A percentile compares a stretch with the other conserved stretches of the same genome.
These are phyloP conservation scores for Eleusine coracana DNA, from an alignment of 176 grass and related monocot species.

Conservation along the genomic window DNA sequence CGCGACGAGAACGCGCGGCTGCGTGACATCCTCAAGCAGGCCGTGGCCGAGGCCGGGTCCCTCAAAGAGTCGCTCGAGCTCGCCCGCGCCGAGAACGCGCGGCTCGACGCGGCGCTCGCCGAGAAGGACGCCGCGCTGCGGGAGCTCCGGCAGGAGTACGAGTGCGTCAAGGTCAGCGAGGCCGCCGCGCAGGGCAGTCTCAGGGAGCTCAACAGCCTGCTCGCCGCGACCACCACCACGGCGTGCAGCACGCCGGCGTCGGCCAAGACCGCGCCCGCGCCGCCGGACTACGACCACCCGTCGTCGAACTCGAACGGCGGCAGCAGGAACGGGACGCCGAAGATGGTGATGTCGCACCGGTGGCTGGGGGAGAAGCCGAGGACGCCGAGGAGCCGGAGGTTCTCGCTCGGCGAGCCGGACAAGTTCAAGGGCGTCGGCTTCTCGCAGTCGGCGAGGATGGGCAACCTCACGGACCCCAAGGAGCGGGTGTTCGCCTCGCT, in stretches of 20 bases:
- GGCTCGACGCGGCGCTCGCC: conserved; percentile 54
- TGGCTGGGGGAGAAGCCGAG: conserved; percentile 44
- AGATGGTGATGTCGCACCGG: conserved; percentile 30
- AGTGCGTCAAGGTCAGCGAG: conserved; percentile 94
- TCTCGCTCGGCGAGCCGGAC: conserved; percentile 69
- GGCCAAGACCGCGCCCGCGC: conserved; percentile 34
- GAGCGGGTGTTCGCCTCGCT: conserved; percentile 65
- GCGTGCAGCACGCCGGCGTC: conserved; percentile 48
- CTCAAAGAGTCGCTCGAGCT: conserved; percentile 73
- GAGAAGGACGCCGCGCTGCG: conserved; percentile 72
- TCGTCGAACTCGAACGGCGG: background rate
- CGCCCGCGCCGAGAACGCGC: conserved; percentile 64
- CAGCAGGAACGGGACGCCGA: conserved; percentile 37
- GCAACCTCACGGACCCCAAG: conserved; percentile 41
- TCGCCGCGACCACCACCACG: conserved; percentile 61
- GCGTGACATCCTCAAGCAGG: conserved; percentile 91
- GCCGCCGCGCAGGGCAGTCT: conserved; percentile 81
- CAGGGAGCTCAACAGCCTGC: conserved; percentile 83
- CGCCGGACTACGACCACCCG: conserved; percentile 13
- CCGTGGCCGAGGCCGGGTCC: conserved; percentile 64
- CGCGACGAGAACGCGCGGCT: conserved; percentile 90
- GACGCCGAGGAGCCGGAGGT: conserved; percentile 42
- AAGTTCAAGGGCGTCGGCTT: conserved; percentile 48
- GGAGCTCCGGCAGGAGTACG: conserved; percentile 73
- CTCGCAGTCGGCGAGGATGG: conserved; percentile 56